phyloP scores from a whole-genome alignment of 2,329 filamentous ascomycete species.

The Gliomastix tumulicola region DNA sequence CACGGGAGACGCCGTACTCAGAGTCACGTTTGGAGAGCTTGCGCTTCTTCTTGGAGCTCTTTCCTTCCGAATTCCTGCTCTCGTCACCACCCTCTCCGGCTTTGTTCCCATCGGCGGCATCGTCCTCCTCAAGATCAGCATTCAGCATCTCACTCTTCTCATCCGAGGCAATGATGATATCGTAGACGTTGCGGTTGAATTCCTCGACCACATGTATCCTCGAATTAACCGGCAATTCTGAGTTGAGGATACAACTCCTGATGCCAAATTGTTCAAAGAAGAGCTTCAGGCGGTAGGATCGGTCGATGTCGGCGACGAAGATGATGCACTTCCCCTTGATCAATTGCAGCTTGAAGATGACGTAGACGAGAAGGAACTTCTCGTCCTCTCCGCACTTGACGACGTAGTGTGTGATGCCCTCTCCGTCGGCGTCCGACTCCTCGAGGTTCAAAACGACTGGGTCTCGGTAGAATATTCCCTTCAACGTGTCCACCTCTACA shows the following conservation, averaged over 20 bases:
- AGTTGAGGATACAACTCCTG: constrained; percentile 87
- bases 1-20: constrained; percentile 92
- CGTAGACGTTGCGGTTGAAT: constrained; percentile 95
- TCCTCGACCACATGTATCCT: constrained; percentile 92
- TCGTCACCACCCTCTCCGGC: constrained; percentile 14
- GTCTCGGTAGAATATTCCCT: constrained; percentile 71
- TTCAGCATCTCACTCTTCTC: constrained; percentile 69
- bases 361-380: constrained; percentile 87
- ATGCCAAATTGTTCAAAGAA: constrained; percentile 97
- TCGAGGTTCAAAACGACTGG: constrained; percentile 77
- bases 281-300: constrained; percentile 84
- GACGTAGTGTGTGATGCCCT: constrained; percentile 77
- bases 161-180: constrained; percentile 95
- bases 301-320: constrained; percentile 75
- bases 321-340: constrained; percentile 82
- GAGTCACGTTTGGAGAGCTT: constrained; percentile 62
- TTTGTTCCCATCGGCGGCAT: constrained; percentile 17
- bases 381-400: constrained; percentile 95
- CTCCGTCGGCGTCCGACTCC: constrained; percentile 69
- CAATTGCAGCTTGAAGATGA: constrained; percentile 90
- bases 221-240: constrained; percentile 87
- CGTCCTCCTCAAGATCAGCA: constrained; percentile 26
- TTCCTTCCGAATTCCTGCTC: constrained; percentile 6
- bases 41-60: constrained; percentile 49
- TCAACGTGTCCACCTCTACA: constrained; percentile 78